Conservation (phyloP, 73 alveolate genomes). For the Paramecium pentaurelia region DNA sequence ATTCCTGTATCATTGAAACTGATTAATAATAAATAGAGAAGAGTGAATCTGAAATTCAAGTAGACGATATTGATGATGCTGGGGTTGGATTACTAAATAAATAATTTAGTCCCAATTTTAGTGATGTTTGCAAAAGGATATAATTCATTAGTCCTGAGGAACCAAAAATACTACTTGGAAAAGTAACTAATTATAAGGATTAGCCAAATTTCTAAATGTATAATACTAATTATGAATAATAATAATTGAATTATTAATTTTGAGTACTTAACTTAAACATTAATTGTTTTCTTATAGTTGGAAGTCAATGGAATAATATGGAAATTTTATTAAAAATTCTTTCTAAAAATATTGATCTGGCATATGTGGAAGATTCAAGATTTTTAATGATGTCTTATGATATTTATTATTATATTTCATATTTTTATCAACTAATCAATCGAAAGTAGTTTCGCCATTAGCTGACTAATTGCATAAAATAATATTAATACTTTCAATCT, state of each 20-base stretch:
- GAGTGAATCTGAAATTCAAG: background rate
- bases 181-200: background rate
- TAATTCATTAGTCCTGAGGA: background rate
- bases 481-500: slow-evolving; percentile 36
- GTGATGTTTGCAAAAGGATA: background rate
- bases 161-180: background rate
- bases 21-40: background rate
- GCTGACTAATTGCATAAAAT: background rate
- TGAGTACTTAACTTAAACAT: background rate
- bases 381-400: background rate
- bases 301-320: background rate
- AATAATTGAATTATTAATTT: background rate
- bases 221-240: background rate
- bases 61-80: background rate
- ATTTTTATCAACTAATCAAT: background rate
- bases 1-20: background rate
- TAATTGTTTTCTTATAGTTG: background rate
- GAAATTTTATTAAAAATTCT: background rate
- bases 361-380: background rate
- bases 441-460: slow-evolving; percentile 24
- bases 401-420: background rate
- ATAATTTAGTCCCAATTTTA: slow-evolving; percentile 1
- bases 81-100: background rate
- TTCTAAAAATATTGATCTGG: background rate
- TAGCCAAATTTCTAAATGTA: background rate